Base-by-base conservation (phyloP, 2,329 filamentous ascomycete species). In the Akanthomyces dipterigenus region DNA sequence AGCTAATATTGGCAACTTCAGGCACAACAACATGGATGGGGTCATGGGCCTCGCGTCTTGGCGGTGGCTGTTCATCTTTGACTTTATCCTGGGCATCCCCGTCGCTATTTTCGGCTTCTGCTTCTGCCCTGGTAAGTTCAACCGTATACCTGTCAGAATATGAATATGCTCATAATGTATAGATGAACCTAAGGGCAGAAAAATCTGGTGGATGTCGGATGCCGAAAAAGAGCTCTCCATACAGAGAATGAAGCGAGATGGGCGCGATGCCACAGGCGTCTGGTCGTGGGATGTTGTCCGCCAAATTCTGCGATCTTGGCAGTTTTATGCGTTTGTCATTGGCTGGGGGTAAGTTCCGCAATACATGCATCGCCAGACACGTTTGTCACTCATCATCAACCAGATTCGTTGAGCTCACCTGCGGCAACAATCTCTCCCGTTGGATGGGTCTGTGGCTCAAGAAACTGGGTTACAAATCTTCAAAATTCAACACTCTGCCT, bases 11-110 rank as follows among this genome's bases (percentile, higher is more conserved):
- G 8, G 24, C 5, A 2, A 22, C 26, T 11, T 20, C 8, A 61
- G 59, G 5, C 62, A 70, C 62, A 65, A 60, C 0, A 68, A 71
- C 0, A 73, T 76, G 71, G 66, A 74, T 3, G 72, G 74, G 1
- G 69, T 68, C 18, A 67, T 68, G 0, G 73, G 72, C 0, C 63
- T 75, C 18, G 66, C 69, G 1, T 70, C 70, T 0, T 76, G 72
- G 73, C 63, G 73, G 40, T 76, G 71, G 75, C 64, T 77, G 2
- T 76, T 76, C 63, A 72, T 76, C 49, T 73, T 76, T 46, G 72
- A 75, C 63, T 74, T 72, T 53, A 64, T 74, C 24, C 64, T 76
- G 0, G 70, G 68, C 18, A 61, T 78, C 5, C 76, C 77, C 1
- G 72, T 78, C 24, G 66, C 64, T 4, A 56, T 66, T 36, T 62